phyloP scores from a whole-genome alignment of 139 green algal species.

The Chlorella sp. region DNA sequence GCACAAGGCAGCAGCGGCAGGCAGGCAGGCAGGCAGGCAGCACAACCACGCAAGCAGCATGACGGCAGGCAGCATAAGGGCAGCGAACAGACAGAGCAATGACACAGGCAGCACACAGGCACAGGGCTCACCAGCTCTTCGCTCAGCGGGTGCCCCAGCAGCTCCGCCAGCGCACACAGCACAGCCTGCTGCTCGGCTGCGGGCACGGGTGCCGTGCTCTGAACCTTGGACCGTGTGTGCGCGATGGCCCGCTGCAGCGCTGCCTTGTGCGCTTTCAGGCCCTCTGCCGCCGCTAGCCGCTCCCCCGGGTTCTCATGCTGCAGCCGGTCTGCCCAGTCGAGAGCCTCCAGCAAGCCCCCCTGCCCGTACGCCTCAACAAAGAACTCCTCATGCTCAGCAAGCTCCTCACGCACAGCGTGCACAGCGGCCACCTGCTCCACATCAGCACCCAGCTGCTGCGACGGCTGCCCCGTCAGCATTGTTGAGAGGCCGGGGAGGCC shows the following conservation, averaged over 20 bases:
- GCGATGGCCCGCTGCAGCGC: background rate
- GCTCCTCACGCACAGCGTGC: too few relatives aligned
- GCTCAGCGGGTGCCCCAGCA: background rate
- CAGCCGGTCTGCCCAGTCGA: constrained; percentile 1
- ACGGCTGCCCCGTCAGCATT: too few relatives aligned
- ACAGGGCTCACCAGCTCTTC: background rate
- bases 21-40: background rate
- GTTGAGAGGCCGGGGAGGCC: too few relatives aligned
- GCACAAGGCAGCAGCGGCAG: background rate
- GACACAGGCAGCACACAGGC: background rate
- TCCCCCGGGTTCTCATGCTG: background rate
- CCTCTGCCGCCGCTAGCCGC: background rate
- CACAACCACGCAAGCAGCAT: too few relatives aligned
- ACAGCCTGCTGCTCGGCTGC: background rate
- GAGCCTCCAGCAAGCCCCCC: background rate
- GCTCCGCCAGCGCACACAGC: background rate
- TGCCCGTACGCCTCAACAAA: background rate
- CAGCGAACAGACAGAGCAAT: background rate
- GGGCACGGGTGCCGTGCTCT: background rate
- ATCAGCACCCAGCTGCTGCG: too few relatives aligned
- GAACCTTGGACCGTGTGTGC: too few relatives aligned
- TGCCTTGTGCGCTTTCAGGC: background rate
- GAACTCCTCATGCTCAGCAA: background rate
- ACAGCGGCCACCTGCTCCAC: too few relatives aligned
- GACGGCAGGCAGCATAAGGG: background rate